Conservation (phyloP, 1,284 basidiomycete genomes). For the Tilletia horrida region DNA sequence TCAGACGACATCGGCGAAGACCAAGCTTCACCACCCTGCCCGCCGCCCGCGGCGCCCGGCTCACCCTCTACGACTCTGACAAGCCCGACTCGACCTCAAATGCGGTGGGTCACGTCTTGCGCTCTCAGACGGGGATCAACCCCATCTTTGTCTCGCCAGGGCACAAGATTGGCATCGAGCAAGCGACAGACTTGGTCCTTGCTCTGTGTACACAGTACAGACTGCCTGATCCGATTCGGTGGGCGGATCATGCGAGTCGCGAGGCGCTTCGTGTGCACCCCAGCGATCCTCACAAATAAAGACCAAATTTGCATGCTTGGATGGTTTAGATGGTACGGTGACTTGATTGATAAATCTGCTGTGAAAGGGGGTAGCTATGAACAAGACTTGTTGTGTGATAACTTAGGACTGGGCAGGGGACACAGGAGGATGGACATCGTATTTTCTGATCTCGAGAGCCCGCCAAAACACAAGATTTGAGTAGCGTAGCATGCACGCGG, state of each 20-base stretch:
- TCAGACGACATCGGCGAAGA: background rate
- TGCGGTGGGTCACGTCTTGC: background rate
- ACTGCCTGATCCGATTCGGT: background rate
- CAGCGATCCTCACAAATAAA: too few relatives aligned
- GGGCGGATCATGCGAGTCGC: conserved; percentile 1
- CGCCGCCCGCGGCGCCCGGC: background rate
- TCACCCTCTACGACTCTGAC: background rate
- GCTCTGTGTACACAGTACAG: background rate
- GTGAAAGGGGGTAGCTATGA: too few relatives aligned
- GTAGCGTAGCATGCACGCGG: too few relatives aligned
- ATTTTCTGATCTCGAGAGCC: too few relatives aligned
- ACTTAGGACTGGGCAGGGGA: too few relatives aligned
- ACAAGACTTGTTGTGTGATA: too few relatives aligned
- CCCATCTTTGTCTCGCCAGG: conserved; percentile 18
- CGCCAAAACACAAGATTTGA: too few relatives aligned
- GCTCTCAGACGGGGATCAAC: conserved; percentile 3
- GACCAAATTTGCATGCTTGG: too few relatives aligned
- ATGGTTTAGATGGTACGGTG: too few relatives aligned
- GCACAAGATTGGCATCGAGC: background rate
- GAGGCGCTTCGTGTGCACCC: background rate
- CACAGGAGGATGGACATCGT: too few relatives aligned
- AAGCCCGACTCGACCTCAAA: background rate
- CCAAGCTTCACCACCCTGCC: background rate
- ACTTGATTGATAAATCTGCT: too few relatives aligned
- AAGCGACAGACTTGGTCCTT: conserved; percentile 2